Evolutionary conservation across 1,284 basidiomycete genomes (phyloP).

Genomic region (Pholiota adiposa): DNA sequence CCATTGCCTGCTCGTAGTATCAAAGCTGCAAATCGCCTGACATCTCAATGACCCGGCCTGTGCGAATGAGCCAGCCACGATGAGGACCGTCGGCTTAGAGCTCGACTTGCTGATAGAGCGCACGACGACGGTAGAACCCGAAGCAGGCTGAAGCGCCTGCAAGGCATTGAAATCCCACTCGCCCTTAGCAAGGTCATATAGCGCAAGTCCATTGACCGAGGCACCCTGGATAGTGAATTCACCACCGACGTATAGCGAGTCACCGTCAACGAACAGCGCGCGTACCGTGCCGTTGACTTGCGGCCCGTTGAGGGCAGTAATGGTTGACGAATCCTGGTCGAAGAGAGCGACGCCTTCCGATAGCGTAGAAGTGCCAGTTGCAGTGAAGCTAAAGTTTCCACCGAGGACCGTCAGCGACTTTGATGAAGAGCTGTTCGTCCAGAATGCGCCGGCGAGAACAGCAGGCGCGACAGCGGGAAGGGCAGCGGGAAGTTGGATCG

Average conservation of each 20-base stretch:
- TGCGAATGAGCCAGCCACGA: conserved; percentile 88
- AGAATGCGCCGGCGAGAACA: conserved; percentile 88
- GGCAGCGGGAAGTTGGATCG: conserved; percentile 53
- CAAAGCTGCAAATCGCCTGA: conserved; percentile 81
- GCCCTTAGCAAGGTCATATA: conserved; percentile 73
- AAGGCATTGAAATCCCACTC: conserved; percentile 64
- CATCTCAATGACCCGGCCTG: conserved; percentile 81
- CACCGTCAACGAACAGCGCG: conserved; percentile 67
- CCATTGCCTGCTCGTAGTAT: conserved; percentile 77
- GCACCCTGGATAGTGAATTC: conserved; percentile 66
- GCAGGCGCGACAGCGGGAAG: conserved; percentile 72
- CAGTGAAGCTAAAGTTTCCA: conserved; percentile 83
- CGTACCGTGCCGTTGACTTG: conserved; percentile 76
- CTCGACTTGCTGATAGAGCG: conserved; percentile 73
- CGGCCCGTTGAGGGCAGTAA: conserved; percentile 63
- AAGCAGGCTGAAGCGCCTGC: conserved; percentile 57
- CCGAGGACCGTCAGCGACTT: conserved; percentile 80
- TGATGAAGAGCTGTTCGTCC: conserved; percentile 78
- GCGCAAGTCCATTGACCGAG: conserved; percentile 67
- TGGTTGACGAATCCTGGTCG: conserved; percentile 52
- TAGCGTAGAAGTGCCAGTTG: conserved; percentile 44
- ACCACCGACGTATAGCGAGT: conserved; percentile 81
- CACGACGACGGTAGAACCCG: conserved; percentile 68
- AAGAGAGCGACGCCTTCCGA: conserved; percentile 78
- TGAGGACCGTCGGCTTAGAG: conserved; percentile 64